Conservation (phyloP, 1,284 basidiomycete genomes). For the Schizophyllum amplum region DNA sequence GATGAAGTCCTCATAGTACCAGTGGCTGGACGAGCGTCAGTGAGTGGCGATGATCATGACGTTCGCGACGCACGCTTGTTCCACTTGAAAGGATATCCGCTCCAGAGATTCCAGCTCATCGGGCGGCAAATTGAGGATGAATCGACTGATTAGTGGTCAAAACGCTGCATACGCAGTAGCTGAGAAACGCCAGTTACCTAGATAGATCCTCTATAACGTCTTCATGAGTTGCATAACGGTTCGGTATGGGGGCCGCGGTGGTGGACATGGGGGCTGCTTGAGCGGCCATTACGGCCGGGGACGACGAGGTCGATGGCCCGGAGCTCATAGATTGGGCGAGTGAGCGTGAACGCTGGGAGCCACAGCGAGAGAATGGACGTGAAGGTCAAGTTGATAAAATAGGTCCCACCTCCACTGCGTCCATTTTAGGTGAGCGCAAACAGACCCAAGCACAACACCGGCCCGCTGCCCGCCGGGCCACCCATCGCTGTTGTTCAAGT, state of each 20-base stretch:
- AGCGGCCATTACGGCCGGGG: slow-evolving; percentile 58
- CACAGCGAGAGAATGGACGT: no score
- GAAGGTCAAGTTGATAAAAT: no score
- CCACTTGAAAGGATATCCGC: slow-evolving; percentile 97
- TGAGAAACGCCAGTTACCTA: slow-evolving; percentile 44
- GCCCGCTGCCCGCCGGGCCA: no score
- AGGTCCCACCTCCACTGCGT: no score
- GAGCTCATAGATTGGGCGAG: slow-evolving; percentile 28
- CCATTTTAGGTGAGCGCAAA: no score
- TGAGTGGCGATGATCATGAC: slow-evolving; percentile 6
- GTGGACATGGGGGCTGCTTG: no score
- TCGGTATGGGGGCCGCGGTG: slow-evolving; percentile 41
- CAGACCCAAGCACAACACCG: no score
- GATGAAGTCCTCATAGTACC: slow-evolving; percentile 99
- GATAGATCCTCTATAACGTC: slow-evolving; percentile 88
- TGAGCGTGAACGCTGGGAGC: no score
- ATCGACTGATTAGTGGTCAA: slow-evolving; percentile 51
- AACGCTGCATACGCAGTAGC: slow-evolving; percentile 7
- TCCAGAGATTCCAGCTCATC: slow-evolving; percentile 89
- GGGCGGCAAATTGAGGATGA: slow-evolving; percentile 94
- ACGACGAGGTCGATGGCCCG: slow-evolving; percentile 47
- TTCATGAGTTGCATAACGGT: slow-evolving; percentile 59
- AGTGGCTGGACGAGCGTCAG: slow-evolving; percentile 60
- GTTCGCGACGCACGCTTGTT: slow-evolving; percentile 78
- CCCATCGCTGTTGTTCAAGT: no score